phyloP scores from a whole-genome alignment of 2,329 filamentous ascomycete genomes.

The Bretziella fagacearum region DNA sequence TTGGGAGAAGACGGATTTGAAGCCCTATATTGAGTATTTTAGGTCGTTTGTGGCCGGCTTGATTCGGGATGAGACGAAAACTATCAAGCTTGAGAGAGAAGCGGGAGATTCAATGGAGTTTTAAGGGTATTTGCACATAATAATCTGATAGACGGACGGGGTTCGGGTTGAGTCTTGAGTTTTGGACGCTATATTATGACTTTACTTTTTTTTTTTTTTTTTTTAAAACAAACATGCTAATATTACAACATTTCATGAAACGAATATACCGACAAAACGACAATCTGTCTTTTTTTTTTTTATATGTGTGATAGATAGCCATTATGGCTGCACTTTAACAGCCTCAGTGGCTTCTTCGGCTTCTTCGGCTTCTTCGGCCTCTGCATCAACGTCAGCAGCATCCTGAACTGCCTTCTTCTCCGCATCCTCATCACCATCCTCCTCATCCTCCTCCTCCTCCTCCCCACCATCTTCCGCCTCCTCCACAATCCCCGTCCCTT shows the following conservation, averaged over 20 bases:
- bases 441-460: constrained; percentile 20
- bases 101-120: constrained; percentile 35
- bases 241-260: neutral
- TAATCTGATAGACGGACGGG: neutral
- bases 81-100: constrained; percentile 39
- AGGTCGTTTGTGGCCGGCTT: constrained; percentile 60
- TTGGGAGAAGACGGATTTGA: constrained; percentile 94
- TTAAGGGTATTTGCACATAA: constrained; percentile 18
- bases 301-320: neutral
- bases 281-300: neutral
- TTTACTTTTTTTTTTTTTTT: neutral
- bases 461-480: constrained; percentile 18
- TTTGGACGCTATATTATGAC: constrained; percentile 10
- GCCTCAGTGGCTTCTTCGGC: neutral
- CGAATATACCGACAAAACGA: neutral
- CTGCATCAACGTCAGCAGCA: constrained; percentile 9
- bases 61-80: constrained; percentile 54
- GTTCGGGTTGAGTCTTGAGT: neutral
- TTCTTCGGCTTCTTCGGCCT: constrained; percentile 6
- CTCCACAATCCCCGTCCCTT: constrained; percentile 16
- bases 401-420: constrained; percentile 11
- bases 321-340: neutral
- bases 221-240: neutral
- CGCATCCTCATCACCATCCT: constrained; percentile 7
- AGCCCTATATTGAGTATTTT: constrained; percentile 84